These are phyloP conservation scores for Geotrichum restrictum DNA, from an alignment of 1,139 yeast species.

Conservation along the genomic window DNA sequence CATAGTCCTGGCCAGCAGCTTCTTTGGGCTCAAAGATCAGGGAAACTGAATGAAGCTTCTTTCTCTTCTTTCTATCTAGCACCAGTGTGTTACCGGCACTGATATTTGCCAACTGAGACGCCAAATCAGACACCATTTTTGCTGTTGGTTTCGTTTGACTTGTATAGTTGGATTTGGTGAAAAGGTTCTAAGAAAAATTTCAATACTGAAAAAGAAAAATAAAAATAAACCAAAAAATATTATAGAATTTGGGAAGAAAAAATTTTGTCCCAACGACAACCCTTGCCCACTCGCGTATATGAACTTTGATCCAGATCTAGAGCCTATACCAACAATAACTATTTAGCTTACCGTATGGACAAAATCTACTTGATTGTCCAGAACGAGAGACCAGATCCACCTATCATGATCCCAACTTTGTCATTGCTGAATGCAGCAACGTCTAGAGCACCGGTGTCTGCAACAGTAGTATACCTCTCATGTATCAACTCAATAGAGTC, in stretches of 20 bases:
- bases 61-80: constrained; percentile 79
- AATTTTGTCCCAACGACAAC: constrained; percentile 11
- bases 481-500: constrained; percentile 40
- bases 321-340: too few species aligned
- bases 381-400: constrained; percentile 35
- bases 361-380: constrained; percentile 21
- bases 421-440: constrained; percentile 12
- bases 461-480: constrained; percentile 67
- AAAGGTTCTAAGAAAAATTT: background rate
- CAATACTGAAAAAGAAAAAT: background rate
- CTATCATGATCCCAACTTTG: constrained; percentile 24
- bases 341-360: background rate
- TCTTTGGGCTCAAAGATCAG: constrained; percentile 78
- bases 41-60: constrained; percentile 83
- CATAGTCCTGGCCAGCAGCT: constrained; percentile 92
- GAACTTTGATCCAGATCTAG: too few species aligned
- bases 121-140: constrained; percentile 49
- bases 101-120: constrained; percentile 75
- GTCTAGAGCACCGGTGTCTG: constrained; percentile 76
- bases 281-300: constrained; percentile 4
- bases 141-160: background rate
- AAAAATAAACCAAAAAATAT: background rate
- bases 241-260: background rate
- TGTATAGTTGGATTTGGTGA: background rate
- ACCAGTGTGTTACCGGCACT: constrained; percentile 68